Conservation (phyloP, 2,329 filamentous ascomycete species). For the Aspergillus piperis region DNA sequence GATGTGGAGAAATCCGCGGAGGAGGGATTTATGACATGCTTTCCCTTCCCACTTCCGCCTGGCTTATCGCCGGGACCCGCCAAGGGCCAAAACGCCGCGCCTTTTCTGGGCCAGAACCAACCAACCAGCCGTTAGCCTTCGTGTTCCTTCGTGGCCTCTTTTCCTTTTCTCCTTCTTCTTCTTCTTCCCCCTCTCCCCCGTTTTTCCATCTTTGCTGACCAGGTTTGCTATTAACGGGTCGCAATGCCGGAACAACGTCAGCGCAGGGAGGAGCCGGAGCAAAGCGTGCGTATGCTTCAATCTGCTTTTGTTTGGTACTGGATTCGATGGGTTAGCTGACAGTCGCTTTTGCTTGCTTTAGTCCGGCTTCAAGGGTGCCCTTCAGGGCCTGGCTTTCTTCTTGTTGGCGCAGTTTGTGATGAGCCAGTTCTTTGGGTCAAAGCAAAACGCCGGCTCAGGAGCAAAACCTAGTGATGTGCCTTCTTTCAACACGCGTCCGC, state of each 20-base stretch:
- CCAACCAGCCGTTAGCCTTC: slow-evolving; percentile 7
- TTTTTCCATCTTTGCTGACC: slow-evolving; percentile 16
- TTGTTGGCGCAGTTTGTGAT: slow-evolving; percentile 60
- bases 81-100: slow-evolving; percentile 6
- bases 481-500: slow-evolving; percentile 66
- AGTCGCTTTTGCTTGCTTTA: slow-evolving; percentile 23
- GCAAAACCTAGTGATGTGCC: slow-evolving; percentile 53
- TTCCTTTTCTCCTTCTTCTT: slow-evolving; percentile 6
- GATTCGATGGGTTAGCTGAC: slow-evolving; percentile 24
- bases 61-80: slow-evolving; percentile 8
- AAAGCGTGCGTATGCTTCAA: slow-evolving; percentile 29
- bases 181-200: slow-evolving; percentile 13
- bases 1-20: not conserved
- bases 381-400: slow-evolving; percentile 63
- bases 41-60: slow-evolving; percentile 7
- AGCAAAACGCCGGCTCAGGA: slow-evolving; percentile 28
- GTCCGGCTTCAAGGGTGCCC: slow-evolving; percentile 45
- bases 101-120: slow-evolving; percentile 9
- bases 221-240: slow-evolving; percentile 13
- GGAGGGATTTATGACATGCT: slow-evolving; percentile 10
- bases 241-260: slow-evolving; percentile 45
- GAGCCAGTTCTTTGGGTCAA: slow-evolving; percentile 55
- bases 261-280: slow-evolving; percentile 37
- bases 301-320: slow-evolving; percentile 1
- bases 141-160: slow-evolving; percentile 21